Percentiles rank a stretch among this genome's conserved stretches.
Conservation (phyloP, 345 rosid genomes). For the Litchi chinensis region DNA sequence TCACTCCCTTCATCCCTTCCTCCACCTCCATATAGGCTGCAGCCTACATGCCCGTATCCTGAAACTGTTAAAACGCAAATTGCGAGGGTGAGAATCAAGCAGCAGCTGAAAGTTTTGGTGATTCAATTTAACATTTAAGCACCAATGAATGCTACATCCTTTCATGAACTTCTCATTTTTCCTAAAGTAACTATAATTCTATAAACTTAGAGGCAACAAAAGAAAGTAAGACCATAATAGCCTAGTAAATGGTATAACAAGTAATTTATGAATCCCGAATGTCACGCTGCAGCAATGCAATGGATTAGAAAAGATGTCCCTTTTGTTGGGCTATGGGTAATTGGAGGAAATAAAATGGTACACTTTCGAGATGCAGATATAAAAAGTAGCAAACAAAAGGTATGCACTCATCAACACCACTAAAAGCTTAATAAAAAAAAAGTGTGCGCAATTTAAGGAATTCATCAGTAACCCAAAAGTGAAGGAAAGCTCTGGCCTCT, state of each 20-base stretch:
- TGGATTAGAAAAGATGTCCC: neutral
- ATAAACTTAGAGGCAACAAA: neutral
- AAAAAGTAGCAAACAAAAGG: conserved; percentile 2
- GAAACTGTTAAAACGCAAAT: too few species aligned
- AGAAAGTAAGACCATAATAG: neutral
- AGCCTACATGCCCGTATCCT: too few species aligned
- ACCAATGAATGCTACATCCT: neutral
- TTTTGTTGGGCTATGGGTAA: conserved; percentile 25
- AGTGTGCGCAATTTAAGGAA: conserved; percentile 41
- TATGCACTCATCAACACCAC: conserved; percentile 24
- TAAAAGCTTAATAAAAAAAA: conserved; percentile 18
- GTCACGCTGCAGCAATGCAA: neutral
- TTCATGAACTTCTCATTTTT: too few species aligned
- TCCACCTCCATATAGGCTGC: too few species aligned
- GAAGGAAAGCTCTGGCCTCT: conserved; percentile 1
- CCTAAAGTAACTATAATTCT: neutral
- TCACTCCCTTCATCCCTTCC: too few species aligned
- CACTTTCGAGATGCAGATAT: neutral
- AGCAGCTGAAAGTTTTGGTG: too few species aligned
- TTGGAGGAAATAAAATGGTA: neutral
- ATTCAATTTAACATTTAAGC: neutral
- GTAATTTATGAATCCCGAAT: neutral
- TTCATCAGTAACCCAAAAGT: conserved; percentile 26
- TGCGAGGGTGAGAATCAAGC: too few species aligned
- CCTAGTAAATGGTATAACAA: neutral